phyloP scores from a whole-genome alignment of 768 basidiomycete genomes.

The Mycena rosella region DNA sequence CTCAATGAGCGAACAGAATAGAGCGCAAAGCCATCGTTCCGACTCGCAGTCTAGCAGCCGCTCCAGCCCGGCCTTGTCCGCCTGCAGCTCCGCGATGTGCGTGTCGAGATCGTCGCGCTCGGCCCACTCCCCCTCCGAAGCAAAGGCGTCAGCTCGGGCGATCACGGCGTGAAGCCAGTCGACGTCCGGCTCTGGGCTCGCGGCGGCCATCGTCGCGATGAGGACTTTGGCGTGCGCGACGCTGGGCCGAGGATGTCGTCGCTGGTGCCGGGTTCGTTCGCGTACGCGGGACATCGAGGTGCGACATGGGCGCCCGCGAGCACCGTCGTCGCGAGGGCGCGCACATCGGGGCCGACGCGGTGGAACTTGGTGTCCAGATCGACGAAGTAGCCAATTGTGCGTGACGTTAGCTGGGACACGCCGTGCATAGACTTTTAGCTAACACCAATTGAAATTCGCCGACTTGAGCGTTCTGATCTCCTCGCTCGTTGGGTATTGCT shows the following conservation, averaged over 20 bases:
- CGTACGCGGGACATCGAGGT: neutral
- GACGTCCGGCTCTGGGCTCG: no score
- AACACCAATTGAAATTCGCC: neutral
- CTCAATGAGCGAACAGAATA: no score
- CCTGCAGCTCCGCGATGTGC: neutral
- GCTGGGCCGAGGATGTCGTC: conserved; percentile 2
- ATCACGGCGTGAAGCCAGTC: no score
- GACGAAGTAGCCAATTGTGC: neutral
- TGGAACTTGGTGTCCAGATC: neutral
- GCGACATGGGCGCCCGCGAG: neutral
- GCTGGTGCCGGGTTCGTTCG: neutral
- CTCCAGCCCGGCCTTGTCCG: conserved; percentile 3
- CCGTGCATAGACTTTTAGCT: neutral
- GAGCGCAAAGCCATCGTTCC: no score
- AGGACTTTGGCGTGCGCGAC: neutral
- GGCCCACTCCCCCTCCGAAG: neutral
- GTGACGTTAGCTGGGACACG: conserved; percentile 3
- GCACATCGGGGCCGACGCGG: neutral
- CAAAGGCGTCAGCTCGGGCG: neutral
- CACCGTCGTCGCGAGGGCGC: conserved; percentile 2
- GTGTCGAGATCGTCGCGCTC: neutral
- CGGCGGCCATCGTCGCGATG: no score
- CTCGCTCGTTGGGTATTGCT: neutral
- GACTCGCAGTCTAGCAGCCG: neutral
- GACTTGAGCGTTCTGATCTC: neutral